Evolutionary conservation across 2,329 filamentous ascomycete species (phyloP), one percentile per base, ranked within the genome.

Genomic region (Chrysoporthe cubensis): DNA sequence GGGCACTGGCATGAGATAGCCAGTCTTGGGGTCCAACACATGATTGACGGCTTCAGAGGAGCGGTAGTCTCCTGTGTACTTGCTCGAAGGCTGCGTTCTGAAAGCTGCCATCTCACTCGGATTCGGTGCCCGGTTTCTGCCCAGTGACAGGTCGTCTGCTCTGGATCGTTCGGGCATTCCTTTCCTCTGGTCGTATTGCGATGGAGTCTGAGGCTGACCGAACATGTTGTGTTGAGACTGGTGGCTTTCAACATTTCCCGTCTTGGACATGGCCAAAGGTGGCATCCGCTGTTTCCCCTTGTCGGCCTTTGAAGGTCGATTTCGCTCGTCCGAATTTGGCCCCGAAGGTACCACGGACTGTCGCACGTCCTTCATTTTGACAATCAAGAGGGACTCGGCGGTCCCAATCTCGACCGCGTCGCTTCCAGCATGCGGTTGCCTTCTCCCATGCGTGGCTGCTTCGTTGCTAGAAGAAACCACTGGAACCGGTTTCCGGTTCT

Each of bases 341-440:
- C n/a, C n/a, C 21, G 37, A 26, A 26, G 57, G 4, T 16, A 43
- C 42, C 57, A 46, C 7, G 4, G 42, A 21, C 11, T 48, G 43
- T 37, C 42, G 59, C 26, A 48, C 59, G 44, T 61, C 59, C 59
- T 61, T 61, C 59, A 46, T 46, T 26, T 61, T 61, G 26, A 61
- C 26, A 21, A 61, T 61, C 5, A 46, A 40, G 59, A 61, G 42
- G 16, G 59, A 18, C 6, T 61, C 59, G 8, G 59, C 59, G 1
- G 59, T 61, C 13, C 59, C 14, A 11, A 61, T 44, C 43, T 61
- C 59, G 14, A 61, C 59, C 14, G 9, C 43, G 26, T 46, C 59
- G 21, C 6, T 44, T 1, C 26, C 42, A 4, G 14, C 8, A 2
- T 14, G 59, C 21, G 42, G 42, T n/a, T 61, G 59, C n/a, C 6